Evolutionary conservation across 192 early-diverging fungal genomes (phyloP).

Genomic region (Fimicolochytrium jonesii): DNA sequence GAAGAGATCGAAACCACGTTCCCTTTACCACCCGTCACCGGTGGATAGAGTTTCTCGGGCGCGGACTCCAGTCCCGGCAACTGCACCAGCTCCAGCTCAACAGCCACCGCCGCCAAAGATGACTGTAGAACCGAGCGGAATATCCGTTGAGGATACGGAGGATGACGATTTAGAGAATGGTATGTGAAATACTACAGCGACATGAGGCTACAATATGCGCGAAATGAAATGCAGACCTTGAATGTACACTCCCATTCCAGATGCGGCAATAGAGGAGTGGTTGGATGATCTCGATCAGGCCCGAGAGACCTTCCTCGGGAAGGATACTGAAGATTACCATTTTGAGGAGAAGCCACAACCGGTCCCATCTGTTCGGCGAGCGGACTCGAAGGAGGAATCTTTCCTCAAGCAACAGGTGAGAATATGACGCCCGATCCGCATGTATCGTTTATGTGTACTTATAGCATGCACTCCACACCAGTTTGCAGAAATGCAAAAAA

Average conservation of each 20-base stretch:
- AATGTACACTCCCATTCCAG: neutral
- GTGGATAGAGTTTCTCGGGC: neutral
- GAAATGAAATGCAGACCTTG: neutral
- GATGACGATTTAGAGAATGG: too few species aligned
- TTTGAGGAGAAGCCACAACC: neutral
- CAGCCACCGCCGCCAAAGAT: neutral
- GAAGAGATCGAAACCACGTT: neutral
- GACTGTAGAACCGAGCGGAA: neutral
- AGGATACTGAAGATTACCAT: neutral
- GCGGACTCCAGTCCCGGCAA: neutral
- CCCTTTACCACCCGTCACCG: neutral
- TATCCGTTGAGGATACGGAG: neutral
- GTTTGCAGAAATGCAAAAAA: neutral
- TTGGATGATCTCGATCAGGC: neutral
- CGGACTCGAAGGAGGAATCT: neutral
- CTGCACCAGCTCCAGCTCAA: neutral
- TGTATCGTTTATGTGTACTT: neutral
- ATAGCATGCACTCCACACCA: neutral
- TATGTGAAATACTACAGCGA: too few species aligned
- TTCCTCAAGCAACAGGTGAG: constrained; percentile 1
- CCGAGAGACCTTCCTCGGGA: neutral
- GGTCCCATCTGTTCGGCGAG: neutral
- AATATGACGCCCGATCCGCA: neutral
- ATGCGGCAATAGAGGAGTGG: constrained; percentile 5
- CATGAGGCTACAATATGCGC: too few species aligned